Conservation (phyloP, 371 early-diverging fungal species). For the Syncephalis plumigaleata region DNA sequence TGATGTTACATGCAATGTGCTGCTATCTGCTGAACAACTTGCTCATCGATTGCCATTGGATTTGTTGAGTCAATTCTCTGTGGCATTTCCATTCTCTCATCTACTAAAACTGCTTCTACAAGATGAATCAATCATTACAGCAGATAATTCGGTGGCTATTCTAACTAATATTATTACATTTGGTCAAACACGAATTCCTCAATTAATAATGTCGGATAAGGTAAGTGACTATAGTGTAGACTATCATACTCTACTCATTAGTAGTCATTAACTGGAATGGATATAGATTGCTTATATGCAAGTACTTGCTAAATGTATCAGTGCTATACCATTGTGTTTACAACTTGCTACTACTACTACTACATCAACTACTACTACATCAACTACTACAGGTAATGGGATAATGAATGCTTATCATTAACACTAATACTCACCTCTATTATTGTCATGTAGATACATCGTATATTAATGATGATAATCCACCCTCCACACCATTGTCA, state of each 20-base stretch:
- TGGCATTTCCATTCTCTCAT: constrained; percentile 16
- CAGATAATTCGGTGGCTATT: constrained; percentile 6
- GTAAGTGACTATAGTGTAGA: background rate
- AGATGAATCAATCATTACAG: constrained; percentile 4
- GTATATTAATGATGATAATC: too few species aligned
- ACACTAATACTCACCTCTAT: too few species aligned
- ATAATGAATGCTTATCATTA: too few species aligned
- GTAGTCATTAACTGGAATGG: background rate
- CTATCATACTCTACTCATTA: background rate
- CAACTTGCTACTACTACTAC: background rate
- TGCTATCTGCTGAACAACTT: constrained; percentile 12
- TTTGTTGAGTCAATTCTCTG: constrained; percentile 12
- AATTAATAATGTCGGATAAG: constrained; percentile 3
- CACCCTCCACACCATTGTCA: too few species aligned
- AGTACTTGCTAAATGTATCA: constrained; percentile 8
- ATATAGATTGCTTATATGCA: constrained; percentile 9
- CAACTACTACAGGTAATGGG: too few species aligned
- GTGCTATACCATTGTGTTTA: constrained; percentile 3
- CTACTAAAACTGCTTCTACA: constrained; percentile 11
- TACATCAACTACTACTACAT: too few species aligned
- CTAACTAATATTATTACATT: constrained; percentile 26
- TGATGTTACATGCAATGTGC: constrained; percentile 16
- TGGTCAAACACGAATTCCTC: constrained; percentile 16
- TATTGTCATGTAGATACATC: too few species aligned
- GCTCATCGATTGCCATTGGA: constrained; percentile 21